These are phyloP conservation scores for Umbelopsis vinacea DNA, from an alignment of 192 early-diverging fungal species.

Conservation along the genomic window DNA sequence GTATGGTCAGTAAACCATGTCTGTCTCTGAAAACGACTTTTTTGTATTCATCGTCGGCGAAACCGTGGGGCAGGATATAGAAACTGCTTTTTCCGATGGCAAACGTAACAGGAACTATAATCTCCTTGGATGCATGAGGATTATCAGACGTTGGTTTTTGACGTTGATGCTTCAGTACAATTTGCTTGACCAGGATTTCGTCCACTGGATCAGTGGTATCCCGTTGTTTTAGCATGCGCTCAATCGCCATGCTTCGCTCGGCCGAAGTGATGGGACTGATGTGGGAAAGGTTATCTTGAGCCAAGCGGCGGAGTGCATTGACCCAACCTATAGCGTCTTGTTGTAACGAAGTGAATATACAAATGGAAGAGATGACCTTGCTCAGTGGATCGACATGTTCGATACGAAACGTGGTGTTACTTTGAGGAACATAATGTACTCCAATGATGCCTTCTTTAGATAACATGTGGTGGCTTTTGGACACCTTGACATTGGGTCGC, in stretches of 20 bases:
- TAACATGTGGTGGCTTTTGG: slow-evolving; percentile 11
- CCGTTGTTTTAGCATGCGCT: slow-evolving; percentile 16
- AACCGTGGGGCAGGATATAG: slow-evolving; percentile 16
- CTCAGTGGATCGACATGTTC: slow-evolving; percentile 21
- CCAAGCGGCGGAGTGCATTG: slow-evolving; percentile 19
- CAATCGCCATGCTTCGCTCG: slow-evolving; percentile 13
- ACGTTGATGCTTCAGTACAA: slow-evolving; percentile 17
- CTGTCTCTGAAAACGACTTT: slow-evolving; percentile 20
- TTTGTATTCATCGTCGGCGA: slow-evolving; percentile 23
- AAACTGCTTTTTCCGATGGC: slow-evolving; percentile 20
- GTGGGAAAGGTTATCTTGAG: slow-evolving; percentile 9
- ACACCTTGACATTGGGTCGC: slow-evolving; percentile 17
- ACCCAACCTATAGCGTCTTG: slow-evolving; percentile 25
- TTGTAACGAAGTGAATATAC: slow-evolving; percentile 6
- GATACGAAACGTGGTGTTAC: slow-evolving; percentile 11
- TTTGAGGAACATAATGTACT: slow-evolving; percentile 17
- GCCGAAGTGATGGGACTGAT: background rate
- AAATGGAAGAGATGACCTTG: background rate
- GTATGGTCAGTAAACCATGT: slow-evolving; percentile 20
- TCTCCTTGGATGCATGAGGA: slow-evolving; percentile 15
- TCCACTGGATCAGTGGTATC: slow-evolving; percentile 18
- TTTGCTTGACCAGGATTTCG: slow-evolving; percentile 8
- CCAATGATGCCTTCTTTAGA: slow-evolving; percentile 19
- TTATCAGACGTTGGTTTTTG: background rate
- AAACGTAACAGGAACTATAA: slow-evolving; percentile 8